These are phyloP conservation scores for Clitocybe nebularis DNA, from an alignment of 1,284 basidiomycete species.

Conservation along the genomic window DNA sequence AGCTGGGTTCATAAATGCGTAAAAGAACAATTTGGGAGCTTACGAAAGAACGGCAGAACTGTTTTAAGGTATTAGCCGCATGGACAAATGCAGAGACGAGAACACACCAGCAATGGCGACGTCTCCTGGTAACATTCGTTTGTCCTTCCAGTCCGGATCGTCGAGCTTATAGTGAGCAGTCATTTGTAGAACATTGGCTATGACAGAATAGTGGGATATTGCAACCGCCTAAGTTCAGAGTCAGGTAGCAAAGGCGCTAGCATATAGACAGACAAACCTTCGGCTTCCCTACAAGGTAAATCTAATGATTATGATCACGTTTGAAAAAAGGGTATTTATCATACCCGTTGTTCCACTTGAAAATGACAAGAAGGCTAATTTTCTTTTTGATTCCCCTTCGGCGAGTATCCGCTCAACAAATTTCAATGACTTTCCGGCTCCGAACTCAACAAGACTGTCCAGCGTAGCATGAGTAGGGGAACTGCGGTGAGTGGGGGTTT, in stretches of 20 bases:
- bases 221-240: slow-evolving; percentile 51
- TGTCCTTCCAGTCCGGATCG: slow-evolving; percentile 29
- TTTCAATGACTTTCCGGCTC: slow-evolving; percentile 35
- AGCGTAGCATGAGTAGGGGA: slow-evolving; percentile 32
- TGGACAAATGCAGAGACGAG: background rate
- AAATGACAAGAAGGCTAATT: slow-evolving; percentile 73
- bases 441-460: slow-evolving; percentile 52
- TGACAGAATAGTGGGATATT: slow-evolving; percentile 64
- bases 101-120: slow-evolving; percentile 53
- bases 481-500: slow-evolving; percentile 21
- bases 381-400: slow-evolving; percentile 62
- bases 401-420: slow-evolving; percentile 50
- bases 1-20: slow-evolving; percentile 1
- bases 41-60: slow-evolving; percentile 48
- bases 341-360: slow-evolving; percentile 75
- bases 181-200: slow-evolving; percentile 65
- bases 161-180: slow-evolving; percentile 47
- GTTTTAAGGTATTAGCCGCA: slow-evolving; percentile 6
- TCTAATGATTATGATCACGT: background rate
- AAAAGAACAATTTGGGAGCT: slow-evolving; percentile 17
- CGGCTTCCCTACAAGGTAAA: slow-evolving; percentile 49
- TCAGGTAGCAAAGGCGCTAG: background rate
- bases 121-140: slow-evolving; percentile 38
- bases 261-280: slow-evolving; percentile 45
- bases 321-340: slow-evolving; percentile 1